These are phyloP conservation scores for Atalantia buxifolia DNA, from an alignment of 345 rosid genomes.

Conservation along the genomic window DNA sequence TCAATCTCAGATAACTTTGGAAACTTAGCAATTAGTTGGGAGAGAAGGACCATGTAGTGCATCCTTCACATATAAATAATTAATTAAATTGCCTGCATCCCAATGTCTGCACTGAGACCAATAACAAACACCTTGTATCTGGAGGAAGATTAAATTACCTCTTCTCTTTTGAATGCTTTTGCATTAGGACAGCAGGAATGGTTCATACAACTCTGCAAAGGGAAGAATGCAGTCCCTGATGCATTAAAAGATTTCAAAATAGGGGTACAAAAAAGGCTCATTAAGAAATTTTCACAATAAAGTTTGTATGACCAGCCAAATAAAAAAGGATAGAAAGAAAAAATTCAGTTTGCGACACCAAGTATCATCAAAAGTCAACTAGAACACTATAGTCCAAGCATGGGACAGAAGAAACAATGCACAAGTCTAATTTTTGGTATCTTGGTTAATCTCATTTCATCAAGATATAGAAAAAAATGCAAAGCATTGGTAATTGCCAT, in stretches of 20 bases:
- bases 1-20: not conserved
- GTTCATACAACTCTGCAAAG: slow-evolving; percentile 91
- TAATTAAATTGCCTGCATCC: not conserved
- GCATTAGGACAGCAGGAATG: slow-evolving; percentile 91
- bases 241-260: slow-evolving; percentile 4
- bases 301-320: not conserved
- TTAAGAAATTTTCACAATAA: not conserved
- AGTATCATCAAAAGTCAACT: not conserved
- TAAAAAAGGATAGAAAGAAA: not conserved
- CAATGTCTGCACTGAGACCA: not conserved
- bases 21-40: not conserved
- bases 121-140: not conserved
- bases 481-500: not conserved
- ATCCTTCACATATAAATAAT: not conserved
- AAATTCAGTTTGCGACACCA: not conserved
- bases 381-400: not conserved
- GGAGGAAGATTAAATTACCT: slow-evolving; percentile 35
- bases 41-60: not conserved
- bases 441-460: not conserved
- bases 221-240: slow-evolving; percentile 90
- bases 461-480: not conserved
- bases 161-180: slow-evolving; percentile 93
- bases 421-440: not conserved
- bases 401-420: not conserved
- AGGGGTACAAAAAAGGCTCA: not conserved